Base-by-base conservation (phyloP, 1,284 basidiomycete species). In the Fomitopsis palustris region DNA sequence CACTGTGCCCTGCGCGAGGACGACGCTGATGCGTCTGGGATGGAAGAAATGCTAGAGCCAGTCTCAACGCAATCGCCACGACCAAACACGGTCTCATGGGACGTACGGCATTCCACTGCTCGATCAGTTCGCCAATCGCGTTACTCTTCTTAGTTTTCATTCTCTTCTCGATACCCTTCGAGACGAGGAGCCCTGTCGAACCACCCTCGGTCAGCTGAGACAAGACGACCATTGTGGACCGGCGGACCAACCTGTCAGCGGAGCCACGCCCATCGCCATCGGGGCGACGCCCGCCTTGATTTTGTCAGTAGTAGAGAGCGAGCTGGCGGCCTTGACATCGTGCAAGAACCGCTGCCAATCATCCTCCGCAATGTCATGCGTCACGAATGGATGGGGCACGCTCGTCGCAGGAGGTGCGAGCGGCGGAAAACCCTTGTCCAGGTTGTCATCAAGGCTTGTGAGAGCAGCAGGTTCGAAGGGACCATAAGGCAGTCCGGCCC, bases 301-400 rank as follows among this genome's bases (percentile, higher is more conserved):
- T 3, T 53, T 38, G 27, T 65, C 60, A 56, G 54, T 54, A 38
- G 61, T 53, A 8, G 63, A 59, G 29, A 61, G 52, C 52, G 56
- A 51, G 23, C 60, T 64, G 12, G 64, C 67, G 21, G 53, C 38
- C 39, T 60, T 62, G 38, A 70, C 45, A 42, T 70, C 65, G 27
- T 56, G 56, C 55, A 71, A 29, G 61, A 71, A 71, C 8, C 57
- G 56, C 37, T 49, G 39, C 79, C 79, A 81, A 63, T 81, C 79
- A 9, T 62, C 63, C 65, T 79, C 73, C 9, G 56, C 67, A 8
- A 81, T 67, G 62, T 79, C 77, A 63, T 76, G 75, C 45, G 69
- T 65, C 16, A 59, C 61, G 60, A 81, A 80, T 10, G 78, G 77
- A 64, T 81, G 78, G 14, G 73, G 73, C 43, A 54, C 47, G n/a